phyloP scores from a whole-genome alignment of 1,284 basidiomycete species.

The Exsudoporus floridanus region DNA sequence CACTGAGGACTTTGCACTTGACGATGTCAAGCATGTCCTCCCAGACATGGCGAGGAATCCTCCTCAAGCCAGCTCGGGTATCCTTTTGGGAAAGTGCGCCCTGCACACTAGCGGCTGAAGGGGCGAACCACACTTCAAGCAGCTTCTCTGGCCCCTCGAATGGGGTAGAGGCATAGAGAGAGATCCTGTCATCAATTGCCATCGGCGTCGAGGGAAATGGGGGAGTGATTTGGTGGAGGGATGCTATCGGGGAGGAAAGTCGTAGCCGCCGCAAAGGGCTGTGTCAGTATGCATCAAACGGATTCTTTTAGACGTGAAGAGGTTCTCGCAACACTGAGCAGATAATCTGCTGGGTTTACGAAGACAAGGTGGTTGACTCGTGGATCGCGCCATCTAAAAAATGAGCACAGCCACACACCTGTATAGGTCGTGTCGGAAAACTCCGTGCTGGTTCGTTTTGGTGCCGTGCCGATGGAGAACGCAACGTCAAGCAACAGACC shows the following conservation, averaged over 20 bases:
- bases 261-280: slow-evolving; percentile 41
- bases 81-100: slow-evolving; percentile 39
- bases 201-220: slow-evolving; percentile 21
- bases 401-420: slow-evolving; percentile 22
- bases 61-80: slow-evolving; percentile 69
- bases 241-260: slow-evolving; percentile 57
- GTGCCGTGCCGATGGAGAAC: neutral
- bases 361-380: slow-evolving; percentile 14
- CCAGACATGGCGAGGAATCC: slow-evolving; percentile 80
- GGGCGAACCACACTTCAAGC: slow-evolving; percentile 97
- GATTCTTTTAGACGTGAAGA: slow-evolving; percentile 15
- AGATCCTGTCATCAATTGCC: slow-evolving; percentile 38
- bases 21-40: slow-evolving; percentile 98
- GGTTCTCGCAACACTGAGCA: slow-evolving; percentile 22
- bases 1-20: slow-evolving; percentile 94
- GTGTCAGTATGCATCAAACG: slow-evolving; percentile 60
- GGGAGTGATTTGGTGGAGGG: slow-evolving; percentile 16
- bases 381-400: slow-evolving; percentile 14
- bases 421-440: slow-evolving; percentile 24
- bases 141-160: slow-evolving; percentile 96
- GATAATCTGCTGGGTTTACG: slow-evolving; percentile 17
- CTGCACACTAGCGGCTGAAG: slow-evolving; percentile 62
- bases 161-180: slow-evolving; percentile 47
- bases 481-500: too few relatives aligned
- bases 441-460: slow-evolving; percentile 3